These are phyloP conservation scores for Asclepias syriaca DNA, from an alignment of 257 asterid species.

Conservation along the genomic window DNA sequence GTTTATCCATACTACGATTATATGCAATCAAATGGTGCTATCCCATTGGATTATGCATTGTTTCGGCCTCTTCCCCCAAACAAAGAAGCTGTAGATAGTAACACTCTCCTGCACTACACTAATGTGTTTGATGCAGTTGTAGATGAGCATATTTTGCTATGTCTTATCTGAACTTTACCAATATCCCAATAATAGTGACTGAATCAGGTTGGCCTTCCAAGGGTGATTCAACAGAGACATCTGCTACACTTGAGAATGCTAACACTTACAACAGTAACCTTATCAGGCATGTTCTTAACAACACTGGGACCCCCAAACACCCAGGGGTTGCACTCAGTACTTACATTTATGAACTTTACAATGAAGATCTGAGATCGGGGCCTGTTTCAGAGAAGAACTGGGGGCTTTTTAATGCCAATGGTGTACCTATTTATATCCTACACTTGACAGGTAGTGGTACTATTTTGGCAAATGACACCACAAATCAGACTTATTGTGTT, in stretches of 20 bases:
- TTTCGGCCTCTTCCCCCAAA: slow-evolving; percentile 79
- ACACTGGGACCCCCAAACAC: slow-evolving; percentile 87
- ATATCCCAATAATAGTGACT: slow-evolving; percentile 58
- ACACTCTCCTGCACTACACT: slow-evolving; percentile 87
- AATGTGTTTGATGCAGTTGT: slow-evolving; percentile 89
- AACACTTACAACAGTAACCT: slow-evolving; percentile 86
- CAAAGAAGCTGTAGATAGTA: slow-evolving; percentile 85
- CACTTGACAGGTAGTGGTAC: slow-evolving; percentile 76
- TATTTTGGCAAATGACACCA: slow-evolving; percentile 78
- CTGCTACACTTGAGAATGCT: slow-evolving; percentile 71
- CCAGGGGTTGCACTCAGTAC: slow-evolving; percentile 85
- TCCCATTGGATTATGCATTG: slow-evolving; percentile 77
- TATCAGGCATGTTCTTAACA: slow-evolving; percentile 64
- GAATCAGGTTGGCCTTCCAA: slow-evolving; percentile 98
- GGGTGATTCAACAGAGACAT: slow-evolving; percentile 69
- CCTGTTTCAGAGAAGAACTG: slow-evolving; percentile 77
- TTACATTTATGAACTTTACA: slow-evolving; percentile 77
- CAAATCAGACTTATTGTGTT: slow-evolving; percentile 74
- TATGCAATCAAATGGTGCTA: slow-evolving; percentile 56
- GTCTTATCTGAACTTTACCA: slow-evolving; percentile 70
- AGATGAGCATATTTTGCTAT: slow-evolving; percentile 85
- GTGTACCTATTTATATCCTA: slow-evolving; percentile 60
- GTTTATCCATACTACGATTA: slow-evolving; percentile 83
- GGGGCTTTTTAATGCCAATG: slow-evolving; percentile 81
- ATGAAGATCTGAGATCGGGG: slow-evolving; percentile 76